Base-by-base conservation (phyloP, 768 basidiomycete species). In the Auricularia sp. region DNA sequence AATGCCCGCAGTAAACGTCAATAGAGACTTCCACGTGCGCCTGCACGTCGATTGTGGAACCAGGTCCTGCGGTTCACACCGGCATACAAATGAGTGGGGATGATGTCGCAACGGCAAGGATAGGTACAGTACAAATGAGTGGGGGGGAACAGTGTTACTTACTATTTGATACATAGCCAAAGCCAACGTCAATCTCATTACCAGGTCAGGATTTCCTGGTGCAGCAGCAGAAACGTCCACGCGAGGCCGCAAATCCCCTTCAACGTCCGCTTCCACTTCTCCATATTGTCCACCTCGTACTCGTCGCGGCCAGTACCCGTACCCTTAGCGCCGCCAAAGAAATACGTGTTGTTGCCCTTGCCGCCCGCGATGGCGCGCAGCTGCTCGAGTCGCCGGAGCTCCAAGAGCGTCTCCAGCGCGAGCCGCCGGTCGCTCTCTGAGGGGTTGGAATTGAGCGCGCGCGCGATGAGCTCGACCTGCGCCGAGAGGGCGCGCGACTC, bases 331-430 rank as follows among this genome's bases (percentile, higher is more conserved):
- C 61, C 54, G 18, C 68, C 68, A 56, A 85, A 83, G 76, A 85
- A 85, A 69, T 85, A 84, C 18, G 83, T 85, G 45, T 80, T 78
- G 67, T 83, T 85, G 47, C 79, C 78, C 62, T 76, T 68, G 64
- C 83, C 79, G 36, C 69, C 65, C 5, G 83, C 83, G 58, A 85
- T 84, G 54, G 82, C 81, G 65, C 75, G 76, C 34, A 85, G 75
- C 71, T 83, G 82, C 62, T 83, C 82, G 33, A 83, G 75, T n/a
- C 81, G 72, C 65, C 75, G 75, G 35, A 85, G 72, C 70, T 84
- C 82, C 13, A 82, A 71, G 29, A 85, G 74, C 3, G 78, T 76
- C 7, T 68, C 62, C 21, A 83, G 72, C 0, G 83, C 82, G 16
- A 71, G 70, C 56, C 73, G 71, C 7, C 78, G 74, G 58, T 80